Percentiles rank a stretch among this genome's conserved stretches.
These are phyloP conservation scores for Podila clonocystis DNA, from an alignment of 192 early-diverging fungal genomes.

Conservation along the genomic window DNA sequence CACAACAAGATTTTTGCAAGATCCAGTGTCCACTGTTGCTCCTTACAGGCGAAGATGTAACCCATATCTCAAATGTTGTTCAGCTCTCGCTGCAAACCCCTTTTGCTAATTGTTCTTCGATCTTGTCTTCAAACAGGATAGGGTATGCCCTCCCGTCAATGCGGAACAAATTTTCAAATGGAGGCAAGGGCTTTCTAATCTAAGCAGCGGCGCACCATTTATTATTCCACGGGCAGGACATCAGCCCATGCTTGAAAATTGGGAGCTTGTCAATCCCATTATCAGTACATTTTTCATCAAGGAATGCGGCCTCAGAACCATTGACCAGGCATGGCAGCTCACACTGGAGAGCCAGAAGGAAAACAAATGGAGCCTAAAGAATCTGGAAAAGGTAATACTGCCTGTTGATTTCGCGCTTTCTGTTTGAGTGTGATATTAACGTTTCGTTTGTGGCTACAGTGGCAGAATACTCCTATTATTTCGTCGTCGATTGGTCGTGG, in stretches of 20 bases:
- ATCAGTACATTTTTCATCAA: constrained; percentile 66
- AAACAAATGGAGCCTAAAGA: constrained; percentile 71
- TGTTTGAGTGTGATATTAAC: not conserved
- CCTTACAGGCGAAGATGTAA: constrained; percentile 60
- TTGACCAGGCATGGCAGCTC: constrained; percentile 65
- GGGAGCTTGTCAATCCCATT: constrained; percentile 61
- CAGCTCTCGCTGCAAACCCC: not conserved
- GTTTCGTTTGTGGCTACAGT: constrained; percentile 34
- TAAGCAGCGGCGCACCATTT: constrained; percentile 38
- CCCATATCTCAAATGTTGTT: not conserved
- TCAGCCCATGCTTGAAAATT: constrained; percentile 58
- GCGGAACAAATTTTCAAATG: constrained; percentile 54
- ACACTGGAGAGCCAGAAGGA: constrained; percentile 58
- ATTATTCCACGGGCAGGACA: constrained; percentile 62
- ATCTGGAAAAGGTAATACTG: constrained; percentile 62
- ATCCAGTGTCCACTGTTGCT: constrained; percentile 55
- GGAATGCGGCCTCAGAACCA: constrained; percentile 55
- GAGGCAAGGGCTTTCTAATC: constrained; percentile 21
- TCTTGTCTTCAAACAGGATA: constrained; percentile 41
- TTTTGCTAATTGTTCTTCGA: not conserved
- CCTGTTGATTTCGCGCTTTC: not conserved
- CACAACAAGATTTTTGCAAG: constrained; percentile 32
- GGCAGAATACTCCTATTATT: constrained; percentile 59
- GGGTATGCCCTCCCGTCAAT: constrained; percentile 49
- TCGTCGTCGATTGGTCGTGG: constrained; percentile 49